These are phyloP conservation scores for Phragmites australis DNA, from an alignment of 176 grass and related monocot species.

Conservation along the genomic window DNA sequence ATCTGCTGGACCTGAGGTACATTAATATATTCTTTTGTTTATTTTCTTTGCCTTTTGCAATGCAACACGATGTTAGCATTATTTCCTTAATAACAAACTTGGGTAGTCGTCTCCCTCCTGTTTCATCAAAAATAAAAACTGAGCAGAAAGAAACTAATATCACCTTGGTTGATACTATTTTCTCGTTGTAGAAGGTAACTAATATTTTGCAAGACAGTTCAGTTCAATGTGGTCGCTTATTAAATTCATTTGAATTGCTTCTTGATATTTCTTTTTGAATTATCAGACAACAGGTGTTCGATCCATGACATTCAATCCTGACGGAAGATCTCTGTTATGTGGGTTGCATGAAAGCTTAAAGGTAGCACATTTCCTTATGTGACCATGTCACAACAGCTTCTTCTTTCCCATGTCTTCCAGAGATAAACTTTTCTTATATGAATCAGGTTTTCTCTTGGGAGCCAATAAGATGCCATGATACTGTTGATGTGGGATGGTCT, in stretches of 20 bases:
- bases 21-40: neutral
- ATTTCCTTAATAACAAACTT: neutral
- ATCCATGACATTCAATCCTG: conserved; percentile 97
- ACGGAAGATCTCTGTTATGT: conserved; percentile 89
- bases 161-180: neutral
- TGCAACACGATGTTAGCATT: neutral
- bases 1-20: conserved; percentile 91
- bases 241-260: conserved; percentile 22
- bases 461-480: conserved; percentile 90
- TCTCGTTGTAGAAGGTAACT: neutral
- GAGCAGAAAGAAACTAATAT: neutral
- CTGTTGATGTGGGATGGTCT: conserved; percentile 98
- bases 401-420: conserved; percentile 18
- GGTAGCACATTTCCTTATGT: conserved; percentile 47
- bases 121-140: conserved; percentile 4
- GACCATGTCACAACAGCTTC: neutral
- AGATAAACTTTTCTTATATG: conserved; percentile 40
- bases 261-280: conserved; percentile 29
- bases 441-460: conserved; percentile 93
- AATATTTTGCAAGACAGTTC: neutral
- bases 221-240: neutral
- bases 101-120: neutral
- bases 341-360: conserved; percentile 95
- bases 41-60: conserved; percentile 18
- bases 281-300: conserved; percentile 86